Conservation (phyloP, 1,139 yeast species). For the Blastobotrys elegans region DNA sequence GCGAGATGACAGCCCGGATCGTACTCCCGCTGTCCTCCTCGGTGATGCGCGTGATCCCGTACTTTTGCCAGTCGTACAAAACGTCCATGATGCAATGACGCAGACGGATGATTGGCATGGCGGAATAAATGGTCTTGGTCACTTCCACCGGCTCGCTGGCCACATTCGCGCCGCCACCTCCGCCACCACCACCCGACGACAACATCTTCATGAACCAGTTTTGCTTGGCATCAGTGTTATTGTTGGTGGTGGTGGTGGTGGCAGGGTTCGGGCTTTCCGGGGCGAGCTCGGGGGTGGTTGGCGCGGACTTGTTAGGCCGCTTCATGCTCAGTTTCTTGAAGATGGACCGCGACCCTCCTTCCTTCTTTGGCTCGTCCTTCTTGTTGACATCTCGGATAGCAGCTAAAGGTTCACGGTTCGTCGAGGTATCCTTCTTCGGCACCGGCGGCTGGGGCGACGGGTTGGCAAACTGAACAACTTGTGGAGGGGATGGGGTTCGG, state of each 20-base stretch:
- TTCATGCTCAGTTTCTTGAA: conserved; percentile 7
- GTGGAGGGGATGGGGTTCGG: conserved; percentile 9
- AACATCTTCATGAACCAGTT: conserved; percentile 40
- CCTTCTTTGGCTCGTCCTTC: neutral
- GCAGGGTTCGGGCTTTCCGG: neutral
- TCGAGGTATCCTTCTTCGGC: neutral
- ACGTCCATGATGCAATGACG: conserved; percentile 31
- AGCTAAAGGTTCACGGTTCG: conserved; percentile 3
- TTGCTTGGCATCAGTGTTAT: conserved; percentile 31
- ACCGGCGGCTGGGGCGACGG: conserved; percentile 20
- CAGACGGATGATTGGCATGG: conserved; percentile 25
- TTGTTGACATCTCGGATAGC: neutral
- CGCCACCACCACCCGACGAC: too few relatives aligned
- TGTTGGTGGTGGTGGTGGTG: neutral
- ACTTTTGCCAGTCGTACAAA: conserved; percentile 34
- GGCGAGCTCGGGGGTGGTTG: conserved; percentile 9
- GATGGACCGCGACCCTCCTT: conserved; percentile 1
- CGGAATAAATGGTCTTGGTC: conserved; percentile 26
- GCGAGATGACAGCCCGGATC: conserved; percentile 33
- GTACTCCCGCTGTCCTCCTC: conserved; percentile 26
- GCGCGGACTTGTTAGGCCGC: neutral
- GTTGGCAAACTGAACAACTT: conserved; percentile 1
- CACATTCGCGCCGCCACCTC: neutral
- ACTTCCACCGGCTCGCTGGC: neutral
- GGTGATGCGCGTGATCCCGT: conserved; percentile 32